Base-by-base conservation (phyloP, 2,329 filamentous ascomycete species). In the Mycosphaerella arachidis region DNA sequence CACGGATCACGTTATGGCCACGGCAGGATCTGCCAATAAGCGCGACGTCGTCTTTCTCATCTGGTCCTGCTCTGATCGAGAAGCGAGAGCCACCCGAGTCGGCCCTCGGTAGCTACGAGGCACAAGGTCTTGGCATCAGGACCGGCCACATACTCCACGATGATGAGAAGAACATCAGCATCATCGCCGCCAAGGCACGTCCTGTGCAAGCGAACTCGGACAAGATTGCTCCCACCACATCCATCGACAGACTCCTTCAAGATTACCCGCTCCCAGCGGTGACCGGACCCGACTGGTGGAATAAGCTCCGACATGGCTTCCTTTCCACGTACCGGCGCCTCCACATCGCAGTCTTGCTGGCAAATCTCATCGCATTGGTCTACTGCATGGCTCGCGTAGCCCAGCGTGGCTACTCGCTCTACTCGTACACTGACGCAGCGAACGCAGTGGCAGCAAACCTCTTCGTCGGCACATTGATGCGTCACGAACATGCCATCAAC, bases 401-500 rank as follows among this genome's bases (percentile, higher is more conserved):
- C 16, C 52, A 54, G 9, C 59, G 63, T 48, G 50, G 50, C 30
- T 30, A 35, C 6, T 20, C n/a, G 6, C 27, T 9, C 30, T 65
- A 63, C 59, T 65, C 62, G 24, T 72, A 69, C 50, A 58, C 48
- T 5, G 56, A 69, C 43, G 69, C 73, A 0, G 68, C 70, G n/a
- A 75, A 71, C 8, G 74, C 72, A 3, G 68, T 71, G 13, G 68
- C 68, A 4, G 68, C 67, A 33, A 75, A 75, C 50, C 63, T 78
- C 30, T 64, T 71, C 18, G 62, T 73, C 6, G 70, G 71, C 13
- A 64, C 74, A 3, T 53, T 77, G 12, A 70, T 76, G 53, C 71
- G 76, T 7, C 75, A 77, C 35, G 75, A 77, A 57, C 71, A 76
- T 57, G 66, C 73, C 18, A 70, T 78, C 66, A 78, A 78, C 57